Base-by-base conservation (phyloP, 768 basidiomycete species). In the Pleurotus tuber-regium region DNA sequence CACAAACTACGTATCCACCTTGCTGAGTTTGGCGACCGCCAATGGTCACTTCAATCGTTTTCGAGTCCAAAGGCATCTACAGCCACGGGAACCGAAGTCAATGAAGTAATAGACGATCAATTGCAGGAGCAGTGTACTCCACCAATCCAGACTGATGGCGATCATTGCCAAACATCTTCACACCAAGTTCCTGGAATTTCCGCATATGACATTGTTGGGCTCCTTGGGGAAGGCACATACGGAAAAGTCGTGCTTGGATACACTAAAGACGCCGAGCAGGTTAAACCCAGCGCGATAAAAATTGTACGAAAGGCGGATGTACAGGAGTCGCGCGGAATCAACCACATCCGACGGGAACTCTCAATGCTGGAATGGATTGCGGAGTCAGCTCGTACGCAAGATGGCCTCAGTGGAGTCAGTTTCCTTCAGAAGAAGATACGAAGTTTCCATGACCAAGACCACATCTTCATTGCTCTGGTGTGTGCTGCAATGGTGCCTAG, bases 381-480 rank as follows among this genome's bases (percentile, higher is more conserved):
- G 6, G 54, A 59, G 31, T 28, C 48, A 14, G 52, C 56, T 18
- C 35, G 38, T 23, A n/a, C 48, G 12, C 40, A 36, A 9, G 39
- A 51, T 29, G 24, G 18, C 33, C 31, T 30, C 10, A 44, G 33
- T 8, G 61, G 63, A 11, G 29, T 56, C 3, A 21, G 19, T 16
- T 68, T 68, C 41, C 52, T 67, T 4, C 68, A 68, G 44, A 55
- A 46, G 16, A 52, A 62, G 35, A 42, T 38, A 19, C 56, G 55
- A 31, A 52, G 53, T 36, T 69, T 67, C 39, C 43, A 62, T 28
- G 50, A 65, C 24, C 58, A 58, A 23, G 43, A 53, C 0, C 21
- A 43, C n/a, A 42, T 60, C 26, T 68, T 57, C 50, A 61, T 67
- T 6, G 59, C 65, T 21, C 38, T 67, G 56, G 68, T 68, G 33